Evolutionary conservation across 225 moss, liverwort and hornwort species (phyloP).

Genomic region (Pseudisothecium myosuroides): DNA sequence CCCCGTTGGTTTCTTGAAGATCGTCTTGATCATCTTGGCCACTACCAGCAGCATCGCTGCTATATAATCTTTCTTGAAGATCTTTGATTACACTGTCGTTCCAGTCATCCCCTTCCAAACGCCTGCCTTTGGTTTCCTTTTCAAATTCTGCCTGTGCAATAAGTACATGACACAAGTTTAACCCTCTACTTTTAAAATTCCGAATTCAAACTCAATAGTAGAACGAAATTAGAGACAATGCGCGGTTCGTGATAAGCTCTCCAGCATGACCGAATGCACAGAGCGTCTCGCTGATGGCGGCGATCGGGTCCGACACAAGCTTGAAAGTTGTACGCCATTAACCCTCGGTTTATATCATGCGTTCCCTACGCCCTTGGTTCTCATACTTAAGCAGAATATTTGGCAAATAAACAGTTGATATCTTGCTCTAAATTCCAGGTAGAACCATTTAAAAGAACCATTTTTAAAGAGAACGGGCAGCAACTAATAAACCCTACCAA

Average conservation of each 20-base stretch:
- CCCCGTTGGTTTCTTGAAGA: slow-evolving; percentile 26
- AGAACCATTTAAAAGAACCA: not conserved
- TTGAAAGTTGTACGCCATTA: not conserved
- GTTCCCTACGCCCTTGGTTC: not conserved
- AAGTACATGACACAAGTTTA: not conserved
- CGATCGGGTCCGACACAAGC: not conserved
- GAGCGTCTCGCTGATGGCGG: not conserved
- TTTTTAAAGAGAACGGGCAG: not conserved
- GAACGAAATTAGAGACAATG: not conserved
- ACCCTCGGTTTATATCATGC: not conserved
- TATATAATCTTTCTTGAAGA: slow-evolving; percentile 42
- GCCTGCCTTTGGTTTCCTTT: slow-evolving; percentile 12
- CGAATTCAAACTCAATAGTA: not conserved
- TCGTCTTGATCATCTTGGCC: slow-evolving; percentile 24
- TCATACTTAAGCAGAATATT: not conserved
- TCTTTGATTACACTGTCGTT: slow-evolving; percentile 49
- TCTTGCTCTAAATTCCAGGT: not conserved
- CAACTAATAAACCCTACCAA: not conserved
- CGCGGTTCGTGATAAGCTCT: not conserved
- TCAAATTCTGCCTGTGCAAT: slow-evolving; percentile 30
- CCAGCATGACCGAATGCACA: not conserved
- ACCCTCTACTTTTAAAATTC: not conserved
- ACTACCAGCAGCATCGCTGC: slow-evolving; percentile 16
- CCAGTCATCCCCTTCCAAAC: slow-evolving; percentile 62
- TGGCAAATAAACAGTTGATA: not conserved